phyloP scores from a whole-genome alignment of 2,329 filamentous ascomycete species.

The Diaporthe vexans region DNA sequence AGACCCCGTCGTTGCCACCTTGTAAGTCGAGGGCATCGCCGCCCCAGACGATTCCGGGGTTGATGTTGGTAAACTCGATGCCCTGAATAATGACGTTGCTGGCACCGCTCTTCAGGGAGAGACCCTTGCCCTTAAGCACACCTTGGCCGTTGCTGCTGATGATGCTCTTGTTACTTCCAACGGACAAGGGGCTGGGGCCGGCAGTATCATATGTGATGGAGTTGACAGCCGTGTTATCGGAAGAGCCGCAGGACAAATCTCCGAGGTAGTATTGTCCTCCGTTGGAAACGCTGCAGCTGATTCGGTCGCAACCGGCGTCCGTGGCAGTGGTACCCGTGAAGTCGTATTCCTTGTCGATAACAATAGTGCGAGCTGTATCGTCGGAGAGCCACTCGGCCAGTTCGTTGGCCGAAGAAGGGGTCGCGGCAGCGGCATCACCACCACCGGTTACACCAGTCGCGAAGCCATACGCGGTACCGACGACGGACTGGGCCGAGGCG shows the following conservation, averaged over 20 bases:
- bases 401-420: slow-evolving; percentile 67
- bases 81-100: slow-evolving; percentile 74
- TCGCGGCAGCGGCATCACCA: slow-evolving; percentile 65
- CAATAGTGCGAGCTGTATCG: slow-evolving; percentile 66
- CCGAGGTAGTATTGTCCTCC: slow-evolving; percentile 58
- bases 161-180: slow-evolving; percentile 52
- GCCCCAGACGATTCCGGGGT: slow-evolving; percentile 58
- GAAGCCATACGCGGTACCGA: slow-evolving; percentile 57
- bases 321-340: slow-evolving; percentile 69
- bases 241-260: slow-evolving; percentile 58
- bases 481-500: slow-evolving; percentile 43
- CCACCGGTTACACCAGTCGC: slow-evolving; percentile 71
- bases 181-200: slow-evolving; percentile 45
- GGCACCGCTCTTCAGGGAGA: slow-evolving; percentile 61
- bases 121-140: slow-evolving; percentile 70
- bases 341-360: slow-evolving; percentile 69
- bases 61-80: slow-evolving; percentile 49
- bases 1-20: slow-evolving; percentile 54
- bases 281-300: slow-evolving; percentile 57
- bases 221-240: background rate
- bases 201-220: slow-evolving; percentile 63
- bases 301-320: slow-evolving; percentile 61
- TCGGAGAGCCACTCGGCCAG: slow-evolving; percentile 71
- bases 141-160: slow-evolving; percentile 65
- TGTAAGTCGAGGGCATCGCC: slow-evolving; percentile 68